Evolutionary conservation across 164 flowering plant genomes (phyloP), one percentile per base, ranked within the genome.

Genomic region (Buxus sempervirens): DNA sequence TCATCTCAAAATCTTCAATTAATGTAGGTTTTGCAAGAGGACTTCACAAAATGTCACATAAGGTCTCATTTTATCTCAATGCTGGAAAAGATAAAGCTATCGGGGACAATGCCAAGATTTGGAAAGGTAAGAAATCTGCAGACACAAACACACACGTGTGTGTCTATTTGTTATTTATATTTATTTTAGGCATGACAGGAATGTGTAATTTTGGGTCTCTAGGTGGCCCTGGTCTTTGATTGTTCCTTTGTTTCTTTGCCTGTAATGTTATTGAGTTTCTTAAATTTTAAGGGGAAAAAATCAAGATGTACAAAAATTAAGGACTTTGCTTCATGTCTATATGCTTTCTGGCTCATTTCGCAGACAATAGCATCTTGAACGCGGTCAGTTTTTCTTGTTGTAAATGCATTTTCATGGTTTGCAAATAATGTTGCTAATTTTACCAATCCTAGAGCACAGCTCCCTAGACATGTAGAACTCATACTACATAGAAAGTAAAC

Each of bases 11-110:
- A 38, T 55, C 23, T 49, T 61, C 65, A 18, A 63, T 54, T 41
- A 20, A 4, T 82, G 82, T 73, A 96, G 98, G 92, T 96, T 76
- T 66, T 96, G 80, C 80, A 82, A 75, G 97, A 96, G 75, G 97
- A 96, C 77, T 86, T 96, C 76, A 84, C 90, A 72, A 87, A 83
- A 74, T 93, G 96, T 67, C 83, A 87, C 69, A 76, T 93, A 60
- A 85, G 76, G 68, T 79, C 90, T 54, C 95, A 87, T 77, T 68
- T 91, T 78, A 45, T 60, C 10, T 67, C 88, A 21, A 55, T 89
- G 67, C 61, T 89, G 71, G 74, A 75, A 65, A 77, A 72, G 58
- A 69, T 36, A 28, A 68, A 57, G n/a, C 71, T 79, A 36, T 54
- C n/a, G 19, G 68, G 56, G 28, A 58, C 38, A 58, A 67, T 68